Evolutionary conservation across 208 protist species (phyloP).

Genomic region (Trypanosoma brucei): DNA sequence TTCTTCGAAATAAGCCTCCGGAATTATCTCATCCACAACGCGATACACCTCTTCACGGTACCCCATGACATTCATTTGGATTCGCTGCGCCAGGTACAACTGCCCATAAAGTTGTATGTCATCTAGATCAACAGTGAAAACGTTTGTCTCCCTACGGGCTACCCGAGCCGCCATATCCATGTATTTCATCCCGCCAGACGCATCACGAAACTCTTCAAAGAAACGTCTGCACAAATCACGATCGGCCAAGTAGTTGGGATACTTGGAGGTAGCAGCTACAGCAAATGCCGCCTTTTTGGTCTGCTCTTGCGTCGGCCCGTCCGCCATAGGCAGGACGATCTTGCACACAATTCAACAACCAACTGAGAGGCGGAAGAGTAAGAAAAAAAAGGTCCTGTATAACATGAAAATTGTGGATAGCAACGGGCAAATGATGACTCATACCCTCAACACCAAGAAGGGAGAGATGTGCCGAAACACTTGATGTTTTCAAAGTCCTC

Average conservation of each 20-base stretch:
- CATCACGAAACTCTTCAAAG: slow-evolving; percentile 58
- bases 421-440: too few relatives aligned
- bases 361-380: neutral
- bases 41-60: slow-evolving; percentile 78
- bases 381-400: neutral
- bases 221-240: slow-evolving; percentile 68
- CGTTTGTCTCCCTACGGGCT: slow-evolving; percentile 29
- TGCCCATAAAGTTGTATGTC: slow-evolving; percentile 66
- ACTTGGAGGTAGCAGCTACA: slow-evolving; percentile 62
- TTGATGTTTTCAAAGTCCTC: too few relatives aligned
- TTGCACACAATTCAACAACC: neutral
- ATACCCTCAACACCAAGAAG: too few relatives aligned
- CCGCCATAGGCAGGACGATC: slow-evolving; percentile 9
- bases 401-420: too few relatives aligned
- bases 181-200: slow-evolving; percentile 50
- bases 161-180: slow-evolving; percentile 35
- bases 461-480: too few relatives aligned
- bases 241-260: slow-evolving; percentile 80
- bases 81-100: slow-evolving; percentile 68
- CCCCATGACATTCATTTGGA: slow-evolving; percentile 84
- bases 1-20: slow-evolving; percentile 29
- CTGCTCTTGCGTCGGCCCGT: slow-evolving; percentile 1
- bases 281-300: slow-evolving; percentile 31
- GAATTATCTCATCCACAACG: slow-evolving; percentile 70
- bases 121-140: slow-evolving; percentile 59